Base-by-base conservation (phyloP, 2,329 filamentous ascomycete species). In the Trichoderma gracile region DNA sequence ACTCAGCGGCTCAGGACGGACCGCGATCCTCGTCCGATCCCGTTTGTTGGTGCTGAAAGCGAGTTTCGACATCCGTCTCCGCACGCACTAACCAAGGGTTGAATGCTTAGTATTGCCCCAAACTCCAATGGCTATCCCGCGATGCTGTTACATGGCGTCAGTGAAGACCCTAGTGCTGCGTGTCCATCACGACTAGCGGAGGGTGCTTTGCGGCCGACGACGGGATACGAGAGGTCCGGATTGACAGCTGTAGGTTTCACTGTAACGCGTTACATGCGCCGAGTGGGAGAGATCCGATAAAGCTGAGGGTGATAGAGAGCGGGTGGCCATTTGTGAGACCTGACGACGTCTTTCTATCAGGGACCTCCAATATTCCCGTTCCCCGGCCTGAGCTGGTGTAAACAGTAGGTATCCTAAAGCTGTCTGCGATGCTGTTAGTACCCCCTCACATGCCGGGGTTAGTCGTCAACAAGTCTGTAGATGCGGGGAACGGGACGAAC, bases 381-480 rank as follows among this genome's bases (percentile, higher is more conserved):
- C 21, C 23, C 19, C 19, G 25, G 19, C n/a, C 21, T 25, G 27
- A 19, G 38, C 30, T 21, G n/a, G 25, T 46, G 40, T 7, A n/a
- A n/a, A n/a, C n/a, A n/a, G n/a, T n/a, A 1, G 12, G 14, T 10
- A 33, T 10, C 33, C 12, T 14, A 5, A 10, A 38, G 33, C 49
- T n/a, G 33, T 23, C 12, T 52, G 47, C 14, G 38, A n/a, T 17
- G 12, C 45, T 30, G n/a, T 23, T 53, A 61, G 47, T 45, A 40
- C 40, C 47, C 33, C 58, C 43, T 61, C 58, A 61, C 58, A 53
- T 61, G 58, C 25, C 23, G 47, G 47, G 25, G 47, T n/a, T 30
- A 25, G 50, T 43, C 38, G 17, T 23, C 21, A 42, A 14, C 21
- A 19, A 38, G 33, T 14, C 38, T 7, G 27, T 21, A 21, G 58